phyloP scores from a whole-genome alignment of 129 eudicot species.

The Silybum marianum region DNA sequence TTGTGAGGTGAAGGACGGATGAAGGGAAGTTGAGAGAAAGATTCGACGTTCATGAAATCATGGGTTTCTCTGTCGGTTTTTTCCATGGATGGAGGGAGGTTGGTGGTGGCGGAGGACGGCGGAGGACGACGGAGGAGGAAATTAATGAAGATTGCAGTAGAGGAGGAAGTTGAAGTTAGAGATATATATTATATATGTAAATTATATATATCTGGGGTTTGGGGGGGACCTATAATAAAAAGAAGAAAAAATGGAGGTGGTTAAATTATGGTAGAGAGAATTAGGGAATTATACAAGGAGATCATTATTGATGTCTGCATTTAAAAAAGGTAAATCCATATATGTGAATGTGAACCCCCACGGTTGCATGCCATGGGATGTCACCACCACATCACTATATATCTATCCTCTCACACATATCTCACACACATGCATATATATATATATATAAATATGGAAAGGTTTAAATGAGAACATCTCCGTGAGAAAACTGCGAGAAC shows the following conservation, averaged over 20 bases:
- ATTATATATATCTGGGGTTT: conserved; percentile 1
- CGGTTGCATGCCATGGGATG: conserved; percentile 9
- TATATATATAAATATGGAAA: too few relatives aligned
- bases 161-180: conserved; percentile 1
- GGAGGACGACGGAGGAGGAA: neutral
- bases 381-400: neutral
- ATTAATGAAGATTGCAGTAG: too few relatives aligned
- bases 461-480: too few relatives aligned
- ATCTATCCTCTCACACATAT: neutral
- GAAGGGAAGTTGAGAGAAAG: conserved; percentile 97
- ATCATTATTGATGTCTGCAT: conserved; percentile 24
- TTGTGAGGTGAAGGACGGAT: conserved; percentile 73
- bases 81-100: conserved; percentile 39
- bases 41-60: conserved; percentile 95
- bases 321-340: conserved; percentile 16
- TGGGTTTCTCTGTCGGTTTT: conserved; percentile 63
- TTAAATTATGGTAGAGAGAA: conserved; percentile 15
- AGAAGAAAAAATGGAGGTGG: conserved; percentile 14
- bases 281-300: conserved; percentile 16
- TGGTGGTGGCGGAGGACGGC: neutral
- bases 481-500: too few relatives aligned
- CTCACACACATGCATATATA: too few relatives aligned
- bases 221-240: conserved; percentile 39
- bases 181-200: neutral
- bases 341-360: neutral